phyloP scores from a whole-genome alignment of 176 grass and related monocot species.

The Elymus sibiricus region DNA sequence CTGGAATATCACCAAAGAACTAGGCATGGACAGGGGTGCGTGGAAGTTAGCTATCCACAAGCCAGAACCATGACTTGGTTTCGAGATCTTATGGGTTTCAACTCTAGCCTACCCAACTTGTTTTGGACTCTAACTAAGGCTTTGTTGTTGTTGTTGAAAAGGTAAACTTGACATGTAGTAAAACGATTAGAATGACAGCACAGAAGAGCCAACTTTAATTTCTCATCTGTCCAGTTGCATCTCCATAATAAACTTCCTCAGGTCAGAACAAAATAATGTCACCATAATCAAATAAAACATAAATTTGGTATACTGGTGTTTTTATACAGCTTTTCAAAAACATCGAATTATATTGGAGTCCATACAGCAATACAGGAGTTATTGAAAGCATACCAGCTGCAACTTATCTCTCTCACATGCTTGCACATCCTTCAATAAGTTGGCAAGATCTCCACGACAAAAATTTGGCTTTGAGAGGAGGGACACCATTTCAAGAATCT shows the following conservation, averaged over 20 bases:
- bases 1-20: no score
- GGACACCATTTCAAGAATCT: conserved; percentile 89
- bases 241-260: neutral
- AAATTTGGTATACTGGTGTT: neutral
- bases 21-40: no score
- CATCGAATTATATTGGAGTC: neutral
- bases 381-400: conserved; percentile 62
- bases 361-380: neutral
- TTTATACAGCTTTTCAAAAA: neutral
- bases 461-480: conserved; percentile 62
- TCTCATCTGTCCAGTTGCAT: neutral
- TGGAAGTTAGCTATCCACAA: no score
- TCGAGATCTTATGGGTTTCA: no score
- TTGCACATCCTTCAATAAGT: conserved; percentile 80
- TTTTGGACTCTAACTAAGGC: no score
- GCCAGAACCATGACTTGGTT: no score
- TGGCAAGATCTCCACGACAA: conserved; percentile 69
- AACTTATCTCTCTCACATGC: conserved; percentile 85
- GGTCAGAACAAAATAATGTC: neutral
- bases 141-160: neutral
- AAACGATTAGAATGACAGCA: neutral
- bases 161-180: neutral
- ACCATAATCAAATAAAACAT: neutral
- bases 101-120: no score
- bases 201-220: neutral